Base-by-base conservation (phyloP, 331 rosid genomes). In the Erythrophleum ivorense region DNA sequence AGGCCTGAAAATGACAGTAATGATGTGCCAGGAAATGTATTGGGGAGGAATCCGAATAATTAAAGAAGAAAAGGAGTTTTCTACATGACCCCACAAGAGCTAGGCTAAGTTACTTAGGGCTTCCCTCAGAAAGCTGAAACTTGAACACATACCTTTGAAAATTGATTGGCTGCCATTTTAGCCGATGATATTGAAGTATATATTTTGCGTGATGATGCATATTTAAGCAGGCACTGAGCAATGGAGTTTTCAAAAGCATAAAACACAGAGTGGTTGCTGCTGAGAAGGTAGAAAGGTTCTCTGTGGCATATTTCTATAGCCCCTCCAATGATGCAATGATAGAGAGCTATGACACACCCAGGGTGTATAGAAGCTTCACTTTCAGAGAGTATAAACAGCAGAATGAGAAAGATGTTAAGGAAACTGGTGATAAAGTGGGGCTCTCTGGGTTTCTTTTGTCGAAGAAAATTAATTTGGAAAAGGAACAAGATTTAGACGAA, bases 391-490 rank as follows among this genome's bases (percentile, higher is more conserved):
- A 84, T 49, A 80, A 75, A 73, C 70, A 46, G 19, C 97, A 89
- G 59, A 84, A 38, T n/a, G 70, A 81, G 45, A 90, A 82, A 76
- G 98, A 94, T 81, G 90, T 86, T 24, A 73, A 77, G 71, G 85
- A 88, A 82, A 87, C 77, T 15, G 98, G 97, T 67, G 89, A 88
- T 68, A 92, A 92, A 90, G 87, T 90, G 66, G 98, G 98, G 16
- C 89, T 94, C 67, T 53, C 88, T 6, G 89, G 93, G 89, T 92
- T 92, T 88, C 89, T 88, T 70, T 43, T 79, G 5, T 81, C 73
- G 81, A 38, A 34, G 21, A 34, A 34, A 63, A 9, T 5, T 21
- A 1, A 21, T 48, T 48, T 48, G 53, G 53, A 9, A 12, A 10
- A 33, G 3, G 19, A 33, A 31, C n/a, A 62, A 62, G 43, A 40